Evolutionary conservation across 2,329 filamentous ascomycete genomes (phyloP), one percentile per base, ranked within the genome.

Genomic region (Calonectria pseudoturangicola): DNA sequence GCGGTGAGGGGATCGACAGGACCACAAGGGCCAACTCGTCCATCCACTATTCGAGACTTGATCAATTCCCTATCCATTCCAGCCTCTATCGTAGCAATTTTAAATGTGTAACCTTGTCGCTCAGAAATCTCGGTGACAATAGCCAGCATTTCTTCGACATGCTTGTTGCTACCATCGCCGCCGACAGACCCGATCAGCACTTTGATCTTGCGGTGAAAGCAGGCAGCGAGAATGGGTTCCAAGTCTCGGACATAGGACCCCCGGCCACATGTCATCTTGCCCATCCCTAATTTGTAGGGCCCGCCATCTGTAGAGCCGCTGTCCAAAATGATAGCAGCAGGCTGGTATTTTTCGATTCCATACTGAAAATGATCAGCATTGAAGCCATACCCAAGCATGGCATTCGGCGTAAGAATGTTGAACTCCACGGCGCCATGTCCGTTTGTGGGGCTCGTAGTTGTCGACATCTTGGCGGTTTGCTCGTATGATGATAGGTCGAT

Each of bases 221-320:
- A 47, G 64, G 80, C 77, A 58, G 73, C 28, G 78, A 79, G 18
- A 80, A 79, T 56, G 48, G 80, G 47, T 66, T 75, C 75, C 1
- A 88, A 78, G 66, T 88, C 87, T 3, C 85, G 81, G 4, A 81
- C 66, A 65, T 88, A 88, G 0, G 74, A 73, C 2, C 64, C 72
- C 0, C 83, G 80, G 0, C 82, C 82, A 16, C 79, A 82, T 0
- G 84, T 86, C 81, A 84, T 87, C 10, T 72, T 76, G 0, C 82
- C 81, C 41, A 85, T 76, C 2, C 83, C 85, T 2, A 86, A 79
- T 67, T 85, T 85, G 27, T 81, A 80, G 0, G 84, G 54, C 1
- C 80, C 80, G 1, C 80, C 79, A 58, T 82, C 80, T 1, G 80
- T 82, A 1, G 80, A 82, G 1, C 80, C 80, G 18, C 79, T 79